Evolutionary conservation across 1,284 basidiomycete species (phyloP), one percentile per base, ranked within the genome.

Genomic region (Ustilago crameri): DNA sequence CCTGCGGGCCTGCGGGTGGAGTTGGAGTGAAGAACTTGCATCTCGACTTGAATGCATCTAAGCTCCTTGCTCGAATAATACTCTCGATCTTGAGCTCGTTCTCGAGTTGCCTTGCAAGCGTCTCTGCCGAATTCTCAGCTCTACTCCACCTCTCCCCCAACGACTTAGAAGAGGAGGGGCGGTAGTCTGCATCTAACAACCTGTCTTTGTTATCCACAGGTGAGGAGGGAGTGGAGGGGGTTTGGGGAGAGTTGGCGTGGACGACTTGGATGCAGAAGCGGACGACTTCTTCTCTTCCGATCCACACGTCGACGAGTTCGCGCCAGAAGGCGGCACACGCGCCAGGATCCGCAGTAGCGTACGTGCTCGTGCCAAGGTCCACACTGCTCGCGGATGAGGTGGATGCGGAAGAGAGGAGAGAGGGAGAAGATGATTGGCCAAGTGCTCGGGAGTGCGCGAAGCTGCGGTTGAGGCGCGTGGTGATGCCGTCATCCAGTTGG

Each of bases 41-140:
- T 24, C 74, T 63, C 3, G 74, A 76, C 50, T 80, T 78, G 66
- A 80, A 78, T 1, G 60, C 77, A 3, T 79, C 79, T 8, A 80
- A 51, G 10, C 77, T 78, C 9, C 79, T 50, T 0, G 69, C 66
- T 5, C 79, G 52, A 32, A 80, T 74, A 49, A 80, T 80, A 15
- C 55, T 56, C 35, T 81, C 79, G 12, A 81, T 48, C 14, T 55
- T 56, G n/a, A 81, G 53, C 49, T 81, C 79, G 57, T 81, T 81
- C 35, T 70, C 75, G 37, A 81, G 23, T 44, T 81, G 79, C 3
- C 78, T 42, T 1, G 52, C 52, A 43, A 76, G 50, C 3, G 42
- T 55, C 40, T 57, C 59, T 5, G 49, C 35, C 8, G 23, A 51
- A 24, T 57, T 48, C 20, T 58, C 56, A 17, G 63, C 67, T 44